phyloP scores from a whole-genome alignment of 352 stramenopile species.

The Globisporangium parvum region DNA sequence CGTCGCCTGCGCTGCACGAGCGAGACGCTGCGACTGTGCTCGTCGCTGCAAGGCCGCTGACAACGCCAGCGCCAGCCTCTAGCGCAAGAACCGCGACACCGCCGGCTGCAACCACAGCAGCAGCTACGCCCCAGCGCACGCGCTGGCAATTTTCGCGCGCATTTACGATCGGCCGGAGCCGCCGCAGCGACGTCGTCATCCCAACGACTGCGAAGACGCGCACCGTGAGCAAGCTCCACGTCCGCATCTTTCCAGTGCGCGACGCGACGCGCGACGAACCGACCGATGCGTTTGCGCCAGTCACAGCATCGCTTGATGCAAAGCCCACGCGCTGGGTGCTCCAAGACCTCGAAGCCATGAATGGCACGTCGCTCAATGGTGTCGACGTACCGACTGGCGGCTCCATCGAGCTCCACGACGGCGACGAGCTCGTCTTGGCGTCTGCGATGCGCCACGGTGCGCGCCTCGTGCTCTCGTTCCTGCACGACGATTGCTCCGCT shows the following conservation, averaged over 20 bases:
- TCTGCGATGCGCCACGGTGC: slow-evolving; percentile 57
- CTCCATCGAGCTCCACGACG: slow-evolving; percentile 55
- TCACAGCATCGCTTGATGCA: slow-evolving; percentile 6
- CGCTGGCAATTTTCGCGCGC: slow-evolving; percentile 39
- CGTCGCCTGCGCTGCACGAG: neutral
- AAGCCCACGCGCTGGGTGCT: slow-evolving; percentile 55
- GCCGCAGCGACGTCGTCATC: slow-evolving; percentile 64
- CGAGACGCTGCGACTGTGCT: slow-evolving; percentile 2
- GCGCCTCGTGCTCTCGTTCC: slow-evolving; percentile 44
- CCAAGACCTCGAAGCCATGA: slow-evolving; percentile 75
- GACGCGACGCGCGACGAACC: neutral
- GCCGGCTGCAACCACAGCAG: neutral
- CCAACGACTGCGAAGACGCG: slow-evolving; percentile 62
- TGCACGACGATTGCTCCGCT: slow-evolving; percentile 28
- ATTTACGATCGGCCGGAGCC: slow-evolving; percentile 71
- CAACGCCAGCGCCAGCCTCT: neutral
- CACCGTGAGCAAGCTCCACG: slow-evolving; percentile 72
- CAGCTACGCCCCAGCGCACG: neutral
- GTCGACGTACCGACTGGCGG: slow-evolving; percentile 44
- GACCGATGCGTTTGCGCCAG: neutral
- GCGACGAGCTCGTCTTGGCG: slow-evolving; percentile 65
- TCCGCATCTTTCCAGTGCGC: slow-evolving; percentile 46
- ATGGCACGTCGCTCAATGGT: slow-evolving; percentile 76
- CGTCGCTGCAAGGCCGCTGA: neutral
- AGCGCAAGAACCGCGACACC: neutral